Evolutionary conservation across 176 grass and related monocot species (phyloP), one percentile per base, ranked within the genome.

Genomic region (Areca catechu): DNA sequence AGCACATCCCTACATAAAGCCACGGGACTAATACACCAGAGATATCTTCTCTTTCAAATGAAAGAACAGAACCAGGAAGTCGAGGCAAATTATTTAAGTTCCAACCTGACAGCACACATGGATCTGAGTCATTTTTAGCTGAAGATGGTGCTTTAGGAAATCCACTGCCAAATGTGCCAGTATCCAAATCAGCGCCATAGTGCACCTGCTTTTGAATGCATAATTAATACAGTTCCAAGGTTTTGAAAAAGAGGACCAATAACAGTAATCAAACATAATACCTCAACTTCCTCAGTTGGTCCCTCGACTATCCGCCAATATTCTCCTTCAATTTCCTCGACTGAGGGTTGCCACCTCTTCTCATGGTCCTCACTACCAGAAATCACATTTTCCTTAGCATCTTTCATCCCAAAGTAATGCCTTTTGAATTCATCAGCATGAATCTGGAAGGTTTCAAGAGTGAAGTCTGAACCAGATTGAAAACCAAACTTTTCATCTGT

Each of bases 1-100:
- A 91, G 80, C 93, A 97, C 93, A 97, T 97, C 69, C 93, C 93
- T 4, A 85, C 51, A 85, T 97, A 97, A 72, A 97, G 81, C 92
- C 92, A 97, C 66, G 92, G 92, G 20, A 91, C 86, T 66, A 97
- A 66, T 60, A 97, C 92, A 48, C 92, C 92, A 72, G 92, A 91
- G 73, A 97, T 88, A 72, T 97, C 83, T 43, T 88, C 92, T 15
- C 64, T 75, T 69, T 97, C 92, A 52, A 92, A 88, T 69, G 87
- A 97, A 54, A 91, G 75, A 73, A 92, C 52, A 52, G 93, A 97
- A 15, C 78, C 75, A 51, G 87, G 69, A 54, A 73, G 59, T 22
- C 87, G 77, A 65, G 83, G 80, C 47, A 97, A 27, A 67, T 92
- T 92, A 76, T 97, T 97, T 55, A 97, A 71, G 63, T 97, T 97